Evolutionary conservation across 2,329 filamentous ascomycete species (phyloP).

Genomic region (Corinectria fuckeliana): DNA sequence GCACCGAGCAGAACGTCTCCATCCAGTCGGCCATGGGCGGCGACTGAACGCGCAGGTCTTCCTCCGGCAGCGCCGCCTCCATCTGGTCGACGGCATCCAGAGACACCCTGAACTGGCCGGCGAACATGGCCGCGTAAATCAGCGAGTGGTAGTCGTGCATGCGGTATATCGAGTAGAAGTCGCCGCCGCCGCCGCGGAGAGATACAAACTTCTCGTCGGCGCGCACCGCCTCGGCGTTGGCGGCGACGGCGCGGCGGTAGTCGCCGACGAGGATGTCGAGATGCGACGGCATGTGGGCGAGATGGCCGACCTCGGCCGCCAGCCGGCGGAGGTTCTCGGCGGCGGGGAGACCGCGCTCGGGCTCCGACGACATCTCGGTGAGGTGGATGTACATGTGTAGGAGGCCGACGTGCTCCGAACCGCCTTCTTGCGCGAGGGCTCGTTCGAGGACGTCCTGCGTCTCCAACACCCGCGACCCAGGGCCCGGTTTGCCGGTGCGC

Average conservation of each 20-base stretch:
- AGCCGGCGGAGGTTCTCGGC: conserved; percentile 69
- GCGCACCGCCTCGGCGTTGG: conserved; percentile 66
- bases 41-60: conserved; percentile 50
- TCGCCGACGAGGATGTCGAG: conserved; percentile 75
- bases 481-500: conserved; percentile 40
- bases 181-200: conserved; percentile 60
- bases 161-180: conserved; percentile 78
- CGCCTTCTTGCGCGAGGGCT: conserved; percentile 54
- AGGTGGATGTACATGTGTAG: conserved; percentile 80
- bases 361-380: conserved; percentile 73
- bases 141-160: conserved; percentile 75
- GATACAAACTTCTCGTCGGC: conserved; percentile 71
- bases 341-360: conserved; percentile 64
- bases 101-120: conserved; percentile 66
- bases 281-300: conserved; percentile 77
- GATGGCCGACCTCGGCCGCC: conserved; percentile 71
- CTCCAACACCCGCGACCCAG: conserved; percentile 42
- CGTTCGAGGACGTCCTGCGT: conserved; percentile 45
- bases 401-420: conserved; percentile 68
- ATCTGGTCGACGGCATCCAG: conserved; percentile 64
- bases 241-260: conserved; percentile 65
- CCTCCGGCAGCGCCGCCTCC: conserved; percentile 66
- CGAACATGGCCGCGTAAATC: conserved; percentile 79
- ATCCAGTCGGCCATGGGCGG: conserved; percentile 79
- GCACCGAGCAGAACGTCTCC: conserved; percentile 70